Conservation (phyloP, 225 moss, liverwort and hornwort genomes). For the Pseudisothecium myosuroides region DNA sequence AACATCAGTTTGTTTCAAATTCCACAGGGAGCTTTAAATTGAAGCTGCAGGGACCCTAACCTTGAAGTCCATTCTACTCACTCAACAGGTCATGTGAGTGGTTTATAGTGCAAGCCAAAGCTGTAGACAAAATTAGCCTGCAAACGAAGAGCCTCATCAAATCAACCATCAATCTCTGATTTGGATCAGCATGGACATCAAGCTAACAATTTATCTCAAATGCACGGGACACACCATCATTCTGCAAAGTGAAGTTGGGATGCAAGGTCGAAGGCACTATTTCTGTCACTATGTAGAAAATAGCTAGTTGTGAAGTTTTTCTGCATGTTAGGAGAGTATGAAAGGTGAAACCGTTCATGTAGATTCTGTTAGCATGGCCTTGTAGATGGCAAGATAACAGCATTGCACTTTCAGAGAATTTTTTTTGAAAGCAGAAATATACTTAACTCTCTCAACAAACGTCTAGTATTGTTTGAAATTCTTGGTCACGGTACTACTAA, state of each 20-base stretch:
- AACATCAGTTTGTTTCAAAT: background rate
- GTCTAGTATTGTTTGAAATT: background rate
- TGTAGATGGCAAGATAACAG: too few species aligned
- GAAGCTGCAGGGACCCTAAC: background rate
- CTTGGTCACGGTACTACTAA: too few species aligned
- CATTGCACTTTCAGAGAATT: background rate
- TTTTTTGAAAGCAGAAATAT: too few species aligned
- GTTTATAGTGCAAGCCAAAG: too few species aligned
- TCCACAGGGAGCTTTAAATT: background rate
- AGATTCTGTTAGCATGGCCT: background rate
- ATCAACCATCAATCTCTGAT: background rate
- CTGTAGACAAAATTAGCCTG: background rate
- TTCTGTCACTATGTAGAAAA: background rate
- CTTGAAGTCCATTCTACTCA: background rate
- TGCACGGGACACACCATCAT: background rate
- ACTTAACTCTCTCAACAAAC: too few species aligned
- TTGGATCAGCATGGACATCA: background rate
- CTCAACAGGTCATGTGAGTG: too few species aligned
- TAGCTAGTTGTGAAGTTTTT: background rate
- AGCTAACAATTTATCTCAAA: too few species aligned
- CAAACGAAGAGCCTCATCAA: background rate
- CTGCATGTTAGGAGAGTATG: background rate
- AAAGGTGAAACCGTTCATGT: too few species aligned
- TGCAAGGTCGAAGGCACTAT: background rate
- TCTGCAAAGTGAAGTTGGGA: background rate